Percentiles rank a stretch among this genome's conserved stretches.
Evolutionary conservation across 257 asterid genomes (phyloP).

Genomic region (Eucommia ulmoides): DNA sequence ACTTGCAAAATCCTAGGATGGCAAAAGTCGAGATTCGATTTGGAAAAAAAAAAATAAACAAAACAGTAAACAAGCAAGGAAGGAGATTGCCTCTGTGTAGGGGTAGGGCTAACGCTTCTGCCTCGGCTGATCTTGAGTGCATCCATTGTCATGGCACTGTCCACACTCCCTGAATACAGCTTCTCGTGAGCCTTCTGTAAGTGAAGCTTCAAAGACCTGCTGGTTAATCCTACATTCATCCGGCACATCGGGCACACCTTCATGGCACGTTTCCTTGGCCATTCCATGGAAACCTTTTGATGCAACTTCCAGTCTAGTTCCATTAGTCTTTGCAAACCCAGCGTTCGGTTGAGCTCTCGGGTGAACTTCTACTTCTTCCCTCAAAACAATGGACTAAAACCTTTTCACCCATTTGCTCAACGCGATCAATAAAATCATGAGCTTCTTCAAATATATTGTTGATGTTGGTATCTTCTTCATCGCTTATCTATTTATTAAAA

Average conservation of each 20-base stretch:
- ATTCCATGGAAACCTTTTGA: slow-evolving; percentile 85
- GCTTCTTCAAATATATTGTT: slow-evolving; percentile 75
- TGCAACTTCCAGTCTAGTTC: slow-evolving; percentile 65
- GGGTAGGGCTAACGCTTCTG: slow-evolving; percentile 94
- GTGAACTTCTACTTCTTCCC: slow-evolving; percentile 94
- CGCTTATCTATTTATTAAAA: slow-evolving; percentile 45
- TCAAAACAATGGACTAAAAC: slow-evolving; percentile 97
- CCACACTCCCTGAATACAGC: slow-evolving; percentile 90
- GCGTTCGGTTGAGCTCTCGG: slow-evolving; percentile 97
- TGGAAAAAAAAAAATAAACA: too few relatives aligned
- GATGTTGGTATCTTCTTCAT: slow-evolving; percentile 67
- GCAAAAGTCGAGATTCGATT: too few relatives aligned
- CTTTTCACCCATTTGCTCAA: slow-evolving; percentile 66
- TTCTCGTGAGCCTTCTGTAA: slow-evolving; percentile 87
- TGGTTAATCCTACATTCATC: slow-evolving; percentile 87
- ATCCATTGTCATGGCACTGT: slow-evolving; percentile 96
- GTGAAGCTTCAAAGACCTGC: slow-evolving; percentile 94
- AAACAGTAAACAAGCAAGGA: too few relatives aligned
- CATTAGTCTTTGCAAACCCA: slow-evolving; percentile 81
- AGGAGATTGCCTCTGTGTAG: slow-evolving; percentile 57
- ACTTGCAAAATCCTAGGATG: too few relatives aligned
- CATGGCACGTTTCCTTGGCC: slow-evolving; percentile 86
- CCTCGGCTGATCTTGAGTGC: slow-evolving; percentile 80
- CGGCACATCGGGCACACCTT: slow-evolving; percentile 95
- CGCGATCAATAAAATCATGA: slow-evolving; percentile 65